These are phyloP conservation scores for Termitomyces sp. DNA, from an alignment of 1,284 basidiomycete species.

Conservation along the genomic window DNA sequence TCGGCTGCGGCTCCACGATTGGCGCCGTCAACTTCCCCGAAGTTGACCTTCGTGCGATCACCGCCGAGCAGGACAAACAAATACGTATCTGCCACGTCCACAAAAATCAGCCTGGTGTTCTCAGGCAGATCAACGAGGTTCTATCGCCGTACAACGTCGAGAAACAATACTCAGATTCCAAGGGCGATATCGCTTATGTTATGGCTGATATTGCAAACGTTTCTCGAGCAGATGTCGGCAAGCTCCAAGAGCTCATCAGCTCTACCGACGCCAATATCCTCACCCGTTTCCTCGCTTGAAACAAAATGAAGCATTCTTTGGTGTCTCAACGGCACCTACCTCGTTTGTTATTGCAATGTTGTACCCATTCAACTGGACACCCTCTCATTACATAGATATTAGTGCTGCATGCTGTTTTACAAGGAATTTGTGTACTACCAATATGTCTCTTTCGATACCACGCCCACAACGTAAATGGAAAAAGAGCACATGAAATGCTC, in stretches of 20 bases:
- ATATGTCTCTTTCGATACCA: constrained; percentile 10
- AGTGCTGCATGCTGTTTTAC: constrained; percentile 17
- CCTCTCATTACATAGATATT: constrained; percentile 14
- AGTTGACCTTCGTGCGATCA: constrained; percentile 92
- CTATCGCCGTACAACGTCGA: constrained; percentile 96
- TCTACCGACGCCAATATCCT: constrained; percentile 83
- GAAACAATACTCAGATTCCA: constrained; percentile 97
- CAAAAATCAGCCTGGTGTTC: constrained; percentile 95
- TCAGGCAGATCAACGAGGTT: constrained; percentile 91
- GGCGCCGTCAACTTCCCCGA: constrained; percentile 99
- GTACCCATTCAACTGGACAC: constrained; percentile 34
- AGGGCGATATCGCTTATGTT: constrained; percentile 92
- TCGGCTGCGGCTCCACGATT: constrained; percentile 87
- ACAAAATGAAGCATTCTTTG: not conserved
- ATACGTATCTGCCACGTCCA: constrained; percentile 96
- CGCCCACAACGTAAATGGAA: not conserved
- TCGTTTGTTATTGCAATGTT: not conserved
- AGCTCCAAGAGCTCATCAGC: constrained; percentile 80
- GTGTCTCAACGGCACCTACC: constrained; percentile 7
- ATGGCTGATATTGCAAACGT: constrained; percentile 96
- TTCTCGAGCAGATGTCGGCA: constrained; percentile 76
- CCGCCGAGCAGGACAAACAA: constrained; percentile 74
- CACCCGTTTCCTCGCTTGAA: constrained; percentile 75
- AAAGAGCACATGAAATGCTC: not conserved
- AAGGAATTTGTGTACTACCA: constrained; percentile 17